phyloP scores from a whole-genome alignment of 768 basidiomycete species.

The Amanita fuliginea region DNA sequence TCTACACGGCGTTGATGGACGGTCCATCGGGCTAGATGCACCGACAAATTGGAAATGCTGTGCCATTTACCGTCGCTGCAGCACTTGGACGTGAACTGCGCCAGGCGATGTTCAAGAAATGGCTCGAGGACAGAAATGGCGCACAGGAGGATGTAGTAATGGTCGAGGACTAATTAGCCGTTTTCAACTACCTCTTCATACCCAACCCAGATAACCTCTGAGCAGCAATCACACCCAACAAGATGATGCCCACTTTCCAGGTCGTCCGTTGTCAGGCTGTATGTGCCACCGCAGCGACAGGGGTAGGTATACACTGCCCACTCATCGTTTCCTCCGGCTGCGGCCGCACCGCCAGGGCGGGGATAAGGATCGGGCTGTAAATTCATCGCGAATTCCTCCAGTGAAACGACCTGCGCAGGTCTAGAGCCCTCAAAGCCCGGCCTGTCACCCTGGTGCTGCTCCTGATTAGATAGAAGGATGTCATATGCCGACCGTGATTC shows the following conservation, averaged over 20 bases:
- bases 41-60: conserved; percentile 74
- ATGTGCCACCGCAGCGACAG: conserved; percentile 69
- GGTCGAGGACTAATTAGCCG: conserved; percentile 4
- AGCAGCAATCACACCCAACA: conserved; percentile 63
- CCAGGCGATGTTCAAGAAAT: conserved; percentile 38
- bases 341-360: not conserved
- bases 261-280: conserved; percentile 41
- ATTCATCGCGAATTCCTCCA: conserved; percentile 56
- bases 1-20: not conserved
- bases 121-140: conserved; percentile 23
- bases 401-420: conserved; percentile 68
- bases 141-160: not conserved
- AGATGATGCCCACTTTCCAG: conserved; percentile 69
- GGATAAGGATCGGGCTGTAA: conserved; percentile 2
- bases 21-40: conserved; percentile 43
- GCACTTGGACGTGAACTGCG: conserved; percentile 60
- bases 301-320: conserved; percentile 35
- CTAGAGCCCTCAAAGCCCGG: conserved; percentile 28
- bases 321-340: not conserved
- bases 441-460: not conserved
- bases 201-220: conserved; percentile 80
- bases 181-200: conserved; percentile 55
- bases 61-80: conserved; percentile 51
- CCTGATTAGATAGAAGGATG: conserved; percentile 9
- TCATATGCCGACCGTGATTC: conserved; percentile 44